phyloP scores from a whole-genome alignment of 2,329 filamentous ascomycete genomes.

The Nannizziopsis arthrosporioides region DNA sequence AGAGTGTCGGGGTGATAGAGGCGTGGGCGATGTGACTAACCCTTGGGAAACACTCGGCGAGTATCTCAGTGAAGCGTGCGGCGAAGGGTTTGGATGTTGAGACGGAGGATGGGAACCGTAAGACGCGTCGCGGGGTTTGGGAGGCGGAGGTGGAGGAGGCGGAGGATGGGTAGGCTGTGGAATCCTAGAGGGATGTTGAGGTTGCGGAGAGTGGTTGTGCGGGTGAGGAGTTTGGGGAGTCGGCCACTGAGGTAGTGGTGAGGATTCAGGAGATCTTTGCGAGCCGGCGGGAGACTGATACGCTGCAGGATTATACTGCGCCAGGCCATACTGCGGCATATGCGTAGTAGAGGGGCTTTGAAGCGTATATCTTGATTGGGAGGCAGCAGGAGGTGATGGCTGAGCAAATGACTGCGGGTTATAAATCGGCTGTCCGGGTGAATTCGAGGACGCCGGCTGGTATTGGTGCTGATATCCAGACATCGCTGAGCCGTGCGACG shows the following conservation, averaged over 20 bases:
- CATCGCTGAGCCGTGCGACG: conserved; percentile 32
- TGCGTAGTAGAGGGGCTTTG: conserved; percentile 42
- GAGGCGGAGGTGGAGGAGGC: conserved; percentile 32
- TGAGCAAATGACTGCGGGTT: conserved; percentile 52
- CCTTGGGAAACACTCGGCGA: conserved; percentile 18
- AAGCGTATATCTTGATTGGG: conserved; percentile 56
- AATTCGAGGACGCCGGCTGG: conserved; percentile 30
- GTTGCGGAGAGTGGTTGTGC: conserved; percentile 8
- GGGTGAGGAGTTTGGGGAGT: conserved; percentile 21
- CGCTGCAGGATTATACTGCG: conserved; percentile 41
- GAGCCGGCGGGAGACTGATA: conserved; percentile 31
- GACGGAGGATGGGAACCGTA: conserved; percentile 28
- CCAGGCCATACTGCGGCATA: conserved; percentile 25
- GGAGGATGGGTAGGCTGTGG: conserved; percentile 15
- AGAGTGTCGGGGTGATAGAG: conserved; percentile 6
- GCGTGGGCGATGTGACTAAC: conserved; percentile 6
- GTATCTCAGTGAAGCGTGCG: conserved; percentile 22
- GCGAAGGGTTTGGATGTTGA: conserved; percentile 19
- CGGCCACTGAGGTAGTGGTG: conserved; percentile 27
- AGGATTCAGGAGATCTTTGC: conserved; percentile 22
- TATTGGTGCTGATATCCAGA: conserved; percentile 44
- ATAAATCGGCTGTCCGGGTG: conserved; percentile 42
- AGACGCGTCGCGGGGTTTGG: conserved; percentile 29
- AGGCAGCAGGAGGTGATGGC: conserved; percentile 35
- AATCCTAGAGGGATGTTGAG: conserved; percentile 12